Evolutionary conservation across 1,139 yeast genomes (phyloP).

Genomic region (Taphrina betulina): DNA sequence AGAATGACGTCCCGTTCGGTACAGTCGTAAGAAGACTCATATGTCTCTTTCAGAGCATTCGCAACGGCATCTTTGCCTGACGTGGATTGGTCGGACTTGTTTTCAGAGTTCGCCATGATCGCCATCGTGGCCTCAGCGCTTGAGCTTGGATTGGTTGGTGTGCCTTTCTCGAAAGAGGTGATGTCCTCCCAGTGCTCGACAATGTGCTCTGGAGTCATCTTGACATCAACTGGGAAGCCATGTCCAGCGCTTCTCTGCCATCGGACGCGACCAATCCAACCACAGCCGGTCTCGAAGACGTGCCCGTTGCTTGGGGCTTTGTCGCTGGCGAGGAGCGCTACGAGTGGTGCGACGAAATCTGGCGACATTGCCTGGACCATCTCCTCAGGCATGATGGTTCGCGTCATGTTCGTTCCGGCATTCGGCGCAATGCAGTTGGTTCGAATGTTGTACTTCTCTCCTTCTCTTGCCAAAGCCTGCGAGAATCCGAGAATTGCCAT

Average conservation of each 20-base stretch:
- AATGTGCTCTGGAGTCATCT: constrained; percentile 67
- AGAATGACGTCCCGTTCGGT: constrained; percentile 72
- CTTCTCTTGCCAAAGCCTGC: constrained; percentile 85
- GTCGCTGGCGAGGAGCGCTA: constrained; percentile 73
- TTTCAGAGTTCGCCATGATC: constrained; percentile 65
- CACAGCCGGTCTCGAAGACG: constrained; percentile 75
- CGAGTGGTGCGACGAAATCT: constrained; percentile 84
- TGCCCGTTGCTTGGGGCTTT: constrained; percentile 69
- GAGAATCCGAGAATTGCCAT: constrained; percentile 84
- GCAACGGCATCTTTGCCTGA: constrained; percentile 41
- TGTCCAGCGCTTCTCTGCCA: constrained; percentile 93
- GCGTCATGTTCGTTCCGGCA: constrained; percentile 97
- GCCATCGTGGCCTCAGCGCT: constrained; percentile 79
- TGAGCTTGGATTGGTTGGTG: constrained; percentile 58
- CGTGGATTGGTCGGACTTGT: constrained; percentile 46
- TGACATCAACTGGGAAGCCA: constrained; percentile 56
- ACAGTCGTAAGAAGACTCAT: constrained; percentile 52
- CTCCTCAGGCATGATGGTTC: constrained; percentile 79
- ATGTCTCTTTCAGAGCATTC: constrained; percentile 36
- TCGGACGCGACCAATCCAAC: constrained; percentile 93
- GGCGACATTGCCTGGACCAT: constrained; percentile 79
- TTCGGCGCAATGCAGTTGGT: constrained; percentile 92
- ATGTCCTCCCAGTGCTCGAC: constrained; percentile 66
- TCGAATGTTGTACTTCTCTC: constrained; percentile 70
- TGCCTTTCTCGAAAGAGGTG: constrained; percentile 60